Percentiles rank a stretch among this genome's conserved stretches.
Evolutionary conservation across 345 rosid genomes (phyloP).

Genomic region (Linum trigynum): DNA sequence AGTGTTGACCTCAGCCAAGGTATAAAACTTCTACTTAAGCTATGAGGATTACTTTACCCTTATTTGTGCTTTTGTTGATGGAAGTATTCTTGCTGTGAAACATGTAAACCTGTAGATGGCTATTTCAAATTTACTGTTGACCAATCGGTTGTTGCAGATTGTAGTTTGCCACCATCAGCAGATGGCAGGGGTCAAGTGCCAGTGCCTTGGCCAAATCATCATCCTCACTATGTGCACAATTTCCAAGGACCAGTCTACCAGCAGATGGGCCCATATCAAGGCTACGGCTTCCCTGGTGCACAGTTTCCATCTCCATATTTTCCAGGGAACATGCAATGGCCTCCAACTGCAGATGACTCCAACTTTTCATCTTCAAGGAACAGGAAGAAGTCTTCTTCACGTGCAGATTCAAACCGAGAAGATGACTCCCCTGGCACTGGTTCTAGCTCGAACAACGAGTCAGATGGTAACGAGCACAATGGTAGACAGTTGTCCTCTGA

Average conservation of each 20-base stretch:
- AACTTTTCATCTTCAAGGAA: conserved; percentile 41
- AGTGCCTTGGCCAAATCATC: conserved; percentile 67
- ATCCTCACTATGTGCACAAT: conserved; percentile 67
- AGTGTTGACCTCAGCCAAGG: conserved; percentile 55
- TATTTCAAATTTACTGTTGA: conserved; percentile 2
- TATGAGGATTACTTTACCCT: background rate
- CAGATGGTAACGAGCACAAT: conserved; percentile 24
- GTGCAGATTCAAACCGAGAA: conserved; percentile 30
- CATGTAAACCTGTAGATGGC: background rate
- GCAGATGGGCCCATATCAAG: conserved; percentile 54
- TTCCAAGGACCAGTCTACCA: conserved; percentile 60
- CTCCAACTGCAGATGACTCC: conserved; percentile 52
- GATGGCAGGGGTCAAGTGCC: conserved; percentile 49
- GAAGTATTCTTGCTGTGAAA: too few relatives aligned
- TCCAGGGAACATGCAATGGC: conserved; percentile 72
- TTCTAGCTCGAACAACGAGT: conserved; percentile 39
- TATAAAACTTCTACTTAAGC: conserved; percentile 13
- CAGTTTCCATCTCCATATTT: conserved; percentile 61
- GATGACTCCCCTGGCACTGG: conserved; percentile 49
- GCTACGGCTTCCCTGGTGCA: conserved; percentile 70
- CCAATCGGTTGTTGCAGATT: conserved; percentile 26
- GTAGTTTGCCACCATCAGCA: conserved; percentile 23
- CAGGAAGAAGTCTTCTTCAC: conserved; percentile 48
- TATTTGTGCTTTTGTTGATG: background rate
- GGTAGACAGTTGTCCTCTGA: conserved; percentile 18